A percentile compares a stretch with the other conserved stretches of the same genome.
Conservation (phyloP, 1,139 yeast species). For the Saccharomyces pastorianus region DNA sequence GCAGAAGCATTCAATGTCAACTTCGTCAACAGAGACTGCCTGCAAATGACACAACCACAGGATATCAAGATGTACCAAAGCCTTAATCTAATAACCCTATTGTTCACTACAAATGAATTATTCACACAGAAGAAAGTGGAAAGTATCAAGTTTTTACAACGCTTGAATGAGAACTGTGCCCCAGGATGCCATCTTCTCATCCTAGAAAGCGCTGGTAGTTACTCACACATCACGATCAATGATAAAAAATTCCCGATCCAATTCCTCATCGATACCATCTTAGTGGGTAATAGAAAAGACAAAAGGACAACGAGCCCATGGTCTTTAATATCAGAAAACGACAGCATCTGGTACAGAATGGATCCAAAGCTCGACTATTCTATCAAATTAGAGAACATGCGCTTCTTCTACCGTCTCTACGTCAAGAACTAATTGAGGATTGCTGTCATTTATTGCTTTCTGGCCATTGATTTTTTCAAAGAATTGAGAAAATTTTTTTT, state of each 20-base stretch:
- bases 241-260: slow-evolving; percentile 70
- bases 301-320: slow-evolving; percentile 43
- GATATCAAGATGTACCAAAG: slow-evolving; percentile 20
- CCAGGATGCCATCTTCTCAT: slow-evolving; percentile 55
- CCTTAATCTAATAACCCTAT: slow-evolving; percentile 49
- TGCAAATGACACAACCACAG: slow-evolving; percentile 22
- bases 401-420: slow-evolving; percentile 73
- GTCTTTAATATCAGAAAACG: slow-evolving; percentile 57
- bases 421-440: slow-evolving; percentile 34
- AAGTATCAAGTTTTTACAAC: slow-evolving; percentile 53
- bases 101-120: slow-evolving; percentile 82
- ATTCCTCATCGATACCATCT: slow-evolving; percentile 63
- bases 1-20: slow-evolving; percentile 35
- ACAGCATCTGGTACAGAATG: slow-evolving; percentile 74
- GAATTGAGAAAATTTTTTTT: neutral
- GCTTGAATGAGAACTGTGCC: slow-evolving; percentile 40
- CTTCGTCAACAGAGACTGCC: slow-evolving; percentile 46
- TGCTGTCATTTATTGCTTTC: neutral
- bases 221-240: slow-evolving; percentile 63
- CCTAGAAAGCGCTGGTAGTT: slow-evolving; percentile 86
- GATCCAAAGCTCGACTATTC: slow-evolving; percentile 52
- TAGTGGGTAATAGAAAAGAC: slow-evolving; percentile 48
- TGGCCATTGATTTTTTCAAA: neutral
- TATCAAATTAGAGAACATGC: slow-evolving; percentile 75
- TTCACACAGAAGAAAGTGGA: slow-evolving; percentile 60